A percentile compares a stretch with the other conserved stretches of the same genome.
Evolutionary conservation across 257 asterid genomes (phyloP).

Genomic region (Fraxinus anomala): DNA sequence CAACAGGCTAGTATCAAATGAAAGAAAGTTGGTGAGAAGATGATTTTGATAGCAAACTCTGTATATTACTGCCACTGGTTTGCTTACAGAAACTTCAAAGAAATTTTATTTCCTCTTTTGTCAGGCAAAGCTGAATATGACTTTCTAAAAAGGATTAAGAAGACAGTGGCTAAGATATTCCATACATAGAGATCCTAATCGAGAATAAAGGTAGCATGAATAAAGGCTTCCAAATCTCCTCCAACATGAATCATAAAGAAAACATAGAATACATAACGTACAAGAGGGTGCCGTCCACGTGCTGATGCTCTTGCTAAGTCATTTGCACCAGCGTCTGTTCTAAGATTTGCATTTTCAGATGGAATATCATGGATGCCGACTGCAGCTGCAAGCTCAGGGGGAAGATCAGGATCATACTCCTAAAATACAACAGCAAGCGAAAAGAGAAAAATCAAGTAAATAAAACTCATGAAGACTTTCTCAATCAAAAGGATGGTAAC

Average conservation of each 20-base stretch:
- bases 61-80: not conserved
- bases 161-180: constrained; percentile 1
- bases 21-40: constrained; percentile 33
- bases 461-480: constrained; percentile 1
- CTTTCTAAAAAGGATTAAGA: not conserved
- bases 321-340: constrained; percentile 57
- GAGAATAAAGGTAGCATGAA: constrained; percentile 2
- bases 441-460: constrained; percentile 16
- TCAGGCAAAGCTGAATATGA: not conserved
- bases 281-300: constrained; percentile 61
- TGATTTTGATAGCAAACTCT: not conserved
- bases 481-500: not conserved
- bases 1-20: constrained; percentile 64
- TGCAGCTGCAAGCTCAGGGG: constrained; percentile 98
- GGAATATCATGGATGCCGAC: constrained; percentile 68
- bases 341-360: constrained; percentile 55
- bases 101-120: not conserved
- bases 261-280: constrained; percentile 47
- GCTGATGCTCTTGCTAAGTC: constrained; percentile 56
- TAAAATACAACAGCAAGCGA: constrained; percentile 38
- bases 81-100: not conserved
- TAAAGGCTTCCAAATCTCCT: constrained; percentile 1
- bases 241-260: not conserved
- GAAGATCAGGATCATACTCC: constrained; percentile 98
- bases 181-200: constrained; percentile 2